phyloP scores from a whole-genome alignment of 2,329 filamentous ascomycete genomes.

The Waltergamsia citrina region DNA sequence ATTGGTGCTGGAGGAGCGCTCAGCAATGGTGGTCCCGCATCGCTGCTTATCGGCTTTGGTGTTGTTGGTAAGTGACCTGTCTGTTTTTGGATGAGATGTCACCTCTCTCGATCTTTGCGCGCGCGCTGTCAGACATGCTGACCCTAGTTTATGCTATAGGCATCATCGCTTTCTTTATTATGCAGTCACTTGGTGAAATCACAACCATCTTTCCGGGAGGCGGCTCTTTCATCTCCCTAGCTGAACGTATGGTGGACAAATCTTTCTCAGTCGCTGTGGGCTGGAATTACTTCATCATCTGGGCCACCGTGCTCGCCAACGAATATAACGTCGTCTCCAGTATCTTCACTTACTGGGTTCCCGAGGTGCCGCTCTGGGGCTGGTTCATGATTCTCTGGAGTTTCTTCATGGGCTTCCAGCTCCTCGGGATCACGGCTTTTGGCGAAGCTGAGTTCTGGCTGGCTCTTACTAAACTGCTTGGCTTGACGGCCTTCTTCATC shows the following conservation, averaged over 20 bases:
- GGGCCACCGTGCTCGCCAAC: slow-evolving; percentile 56
- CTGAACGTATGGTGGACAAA: slow-evolving; percentile 62
- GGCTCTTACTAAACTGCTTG: slow-evolving; percentile 60
- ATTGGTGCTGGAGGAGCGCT: slow-evolving; percentile 64
- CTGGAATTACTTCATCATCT: slow-evolving; percentile 65
- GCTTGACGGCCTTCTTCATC: slow-evolving; percentile 62
- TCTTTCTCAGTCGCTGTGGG: slow-evolving; percentile 60
- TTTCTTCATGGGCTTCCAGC: slow-evolving; percentile 58
- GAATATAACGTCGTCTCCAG: slow-evolving; percentile 63
- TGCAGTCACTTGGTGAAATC: slow-evolving; percentile 67
- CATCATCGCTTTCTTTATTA: slow-evolving; percentile 56
- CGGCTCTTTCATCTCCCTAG: slow-evolving; percentile 62
- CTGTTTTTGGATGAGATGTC: background rate
- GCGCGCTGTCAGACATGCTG: background rate
- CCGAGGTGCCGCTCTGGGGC: slow-evolving; percentile 51
- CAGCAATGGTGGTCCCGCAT: slow-evolving; percentile 58
- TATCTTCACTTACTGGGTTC: slow-evolving; percentile 58
- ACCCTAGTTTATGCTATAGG: slow-evolving; percentile 14
- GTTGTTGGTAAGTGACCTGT: slow-evolving; percentile 41
- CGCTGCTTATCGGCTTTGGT: slow-evolving; percentile 63
- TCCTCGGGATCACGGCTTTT: slow-evolving; percentile 64
- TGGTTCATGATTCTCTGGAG: slow-evolving; percentile 70
- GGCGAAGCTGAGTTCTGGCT: slow-evolving; percentile 78
- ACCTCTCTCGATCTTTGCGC: background rate
- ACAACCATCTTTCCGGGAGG: slow-evolving; percentile 64